A percentile compares a stretch with the other conserved stretches of the same genome.
These are phyloP conservation scores for Cladochytrium tenue DNA, from an alignment of 371 early-diverging fungal species.

Conservation along the genomic window DNA sequence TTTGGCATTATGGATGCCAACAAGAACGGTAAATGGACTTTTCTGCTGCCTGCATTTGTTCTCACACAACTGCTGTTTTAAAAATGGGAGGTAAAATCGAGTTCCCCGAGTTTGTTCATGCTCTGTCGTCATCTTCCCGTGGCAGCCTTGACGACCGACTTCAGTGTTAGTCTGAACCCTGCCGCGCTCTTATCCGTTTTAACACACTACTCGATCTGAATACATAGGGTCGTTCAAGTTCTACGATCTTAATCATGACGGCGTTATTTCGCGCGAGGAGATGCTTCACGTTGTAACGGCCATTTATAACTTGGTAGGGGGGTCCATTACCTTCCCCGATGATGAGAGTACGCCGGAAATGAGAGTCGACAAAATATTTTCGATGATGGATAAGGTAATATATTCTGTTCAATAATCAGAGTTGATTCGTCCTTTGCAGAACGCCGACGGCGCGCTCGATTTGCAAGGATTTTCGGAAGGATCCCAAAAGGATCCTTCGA, in stretches of 20 bases:
- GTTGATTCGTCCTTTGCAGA: conserved; percentile 47
- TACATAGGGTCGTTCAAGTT: conserved; percentile 66
- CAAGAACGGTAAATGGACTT: conserved; percentile 39
- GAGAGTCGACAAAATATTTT: conserved; percentile 86
- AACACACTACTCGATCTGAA: conserved; percentile 34
- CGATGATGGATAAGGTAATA: conserved; percentile 78
- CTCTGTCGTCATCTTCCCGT: conserved; percentile 82
- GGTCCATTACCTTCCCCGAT: conserved; percentile 83
- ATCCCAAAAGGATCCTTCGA: conserved; percentile 83
- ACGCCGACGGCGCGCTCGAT: conserved; percentile 74
- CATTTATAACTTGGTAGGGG: conserved; percentile 92
- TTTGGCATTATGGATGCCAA: conserved; percentile 49
- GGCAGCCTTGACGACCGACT: conserved; percentile 65
- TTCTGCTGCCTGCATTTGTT: background rate
- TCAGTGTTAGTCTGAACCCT: too few species aligned
- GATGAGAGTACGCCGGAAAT: conserved; percentile 87
- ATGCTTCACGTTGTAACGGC: conserved; percentile 89
- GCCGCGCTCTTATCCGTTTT: too few species aligned
- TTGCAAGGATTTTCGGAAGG: conserved; percentile 89
- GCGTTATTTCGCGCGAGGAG: conserved; percentile 83
- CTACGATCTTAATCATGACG: conserved; percentile 91
- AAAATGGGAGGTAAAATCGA: conserved; percentile 61
- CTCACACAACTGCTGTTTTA: too few species aligned
- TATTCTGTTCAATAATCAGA: background rate
- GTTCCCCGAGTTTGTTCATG: conserved; percentile 90